Evolutionary conservation across 1,139 yeast species (phyloP), one percentile per base, ranked within the genome.

Genomic region (Geotrichum macrosporum): DNA sequence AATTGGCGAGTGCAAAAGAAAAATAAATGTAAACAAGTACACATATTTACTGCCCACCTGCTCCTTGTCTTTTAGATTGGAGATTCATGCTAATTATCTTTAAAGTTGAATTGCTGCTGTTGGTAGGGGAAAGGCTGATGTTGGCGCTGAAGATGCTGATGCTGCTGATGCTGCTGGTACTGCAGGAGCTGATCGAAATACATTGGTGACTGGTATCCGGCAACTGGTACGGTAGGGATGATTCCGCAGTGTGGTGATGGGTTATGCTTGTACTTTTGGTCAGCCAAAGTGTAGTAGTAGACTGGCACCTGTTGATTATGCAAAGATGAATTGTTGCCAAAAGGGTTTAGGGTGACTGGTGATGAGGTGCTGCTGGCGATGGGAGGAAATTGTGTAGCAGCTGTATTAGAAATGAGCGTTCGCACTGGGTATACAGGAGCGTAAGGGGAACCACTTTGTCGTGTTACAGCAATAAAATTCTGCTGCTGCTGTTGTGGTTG

Each of bases 361-460:
- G 41, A 3, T 30, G 42, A 2, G 29, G 35, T 13, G 13, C 9
- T 19, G 18, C 18, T 4, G 42, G 20, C n/a, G 15, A 24, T 4
- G 29, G 21, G 13, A 22, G 33, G 13, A n/a, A 30, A 12, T 5
- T 5, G 10, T 29, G 32, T 6, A 24, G 6, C 10, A 6, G 10
- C 6, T 24, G 42, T 26, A 16, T 39, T 39, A 9, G 42, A 35
- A 30, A 44, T 26, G 6, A 44, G 40, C 15, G 48, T 34, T 4
- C 48, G 48, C 3, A 44, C 40, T 9, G 43, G 48, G 24, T 34
- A 44, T 3, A 40, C 48, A 4, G 48, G 48, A 8, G 48, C 48
- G 24, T 45, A 45, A 3, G 48, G 48, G n/a, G 41, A 35, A 6
- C 44, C 39, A 10, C 44, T 39, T 13, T 40, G 34, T 24, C 44